A percentile compares a stretch with the other conserved stretches of the same genome.
Evolutionary conservation across 176 grass and related monocot species (phyloP).

Genomic region (Tillandsia fasciculata): DNA sequence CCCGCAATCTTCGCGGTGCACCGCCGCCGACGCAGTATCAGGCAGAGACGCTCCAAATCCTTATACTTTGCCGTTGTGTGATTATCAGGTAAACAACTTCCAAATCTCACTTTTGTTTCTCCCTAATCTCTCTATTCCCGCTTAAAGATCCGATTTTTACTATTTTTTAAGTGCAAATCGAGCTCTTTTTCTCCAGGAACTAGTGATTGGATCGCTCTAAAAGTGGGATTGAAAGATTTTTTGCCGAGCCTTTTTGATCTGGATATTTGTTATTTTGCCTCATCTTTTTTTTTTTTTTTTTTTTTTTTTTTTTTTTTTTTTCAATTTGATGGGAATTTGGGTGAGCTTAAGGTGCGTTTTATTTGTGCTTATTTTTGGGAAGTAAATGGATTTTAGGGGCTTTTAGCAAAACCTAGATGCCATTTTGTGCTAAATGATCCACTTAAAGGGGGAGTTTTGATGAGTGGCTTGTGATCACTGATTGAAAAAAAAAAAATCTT

Average conservation of each 20-base stretch:
- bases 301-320: not conserved
- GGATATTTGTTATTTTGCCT: conserved; percentile 2
- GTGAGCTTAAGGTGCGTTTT: not conserved
- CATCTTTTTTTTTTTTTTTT: not conserved
- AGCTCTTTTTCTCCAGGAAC: not conserved
- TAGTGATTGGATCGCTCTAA: not conserved
- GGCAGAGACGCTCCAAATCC: no score
- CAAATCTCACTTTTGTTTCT: not conserved
- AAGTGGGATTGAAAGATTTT: not conserved
- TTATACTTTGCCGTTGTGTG: no score
- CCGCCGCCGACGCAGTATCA: no score
- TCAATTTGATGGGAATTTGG: not conserved
- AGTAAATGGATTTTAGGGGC: no score
- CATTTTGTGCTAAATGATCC: no score
- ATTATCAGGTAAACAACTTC: no score
- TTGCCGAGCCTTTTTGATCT: not conserved
- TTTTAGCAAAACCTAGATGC: no score
- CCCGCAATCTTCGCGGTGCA: no score
- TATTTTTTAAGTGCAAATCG: not conserved
- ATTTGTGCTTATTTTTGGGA: not conserved
- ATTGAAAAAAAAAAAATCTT: no score
- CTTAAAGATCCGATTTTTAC: not conserved
- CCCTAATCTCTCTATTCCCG: not conserved
- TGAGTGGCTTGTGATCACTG: no score
- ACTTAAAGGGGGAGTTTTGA: no score